Evolutionary conservation across 2,329 filamentous ascomycete genomes (phyloP).

Genomic region (Xylaria sp.): DNA sequence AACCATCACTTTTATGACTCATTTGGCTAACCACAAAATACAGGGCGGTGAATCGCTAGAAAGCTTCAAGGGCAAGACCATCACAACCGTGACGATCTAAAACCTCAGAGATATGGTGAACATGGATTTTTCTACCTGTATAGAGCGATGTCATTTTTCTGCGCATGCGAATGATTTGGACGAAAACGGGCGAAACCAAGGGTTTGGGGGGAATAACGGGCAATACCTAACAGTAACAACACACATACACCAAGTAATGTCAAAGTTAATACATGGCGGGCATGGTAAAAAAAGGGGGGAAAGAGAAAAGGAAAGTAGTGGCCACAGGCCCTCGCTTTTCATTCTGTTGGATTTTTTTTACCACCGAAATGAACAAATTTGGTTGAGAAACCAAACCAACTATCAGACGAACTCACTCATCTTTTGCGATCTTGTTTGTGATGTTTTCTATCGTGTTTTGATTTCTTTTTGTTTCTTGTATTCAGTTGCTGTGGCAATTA

Average conservation of each 20-base stretch:
- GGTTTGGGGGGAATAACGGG: neutral
- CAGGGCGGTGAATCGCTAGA: conserved; percentile 56
- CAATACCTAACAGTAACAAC: neutral
- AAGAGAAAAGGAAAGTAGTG: neutral
- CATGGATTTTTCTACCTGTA: neutral
- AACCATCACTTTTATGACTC: neutral
- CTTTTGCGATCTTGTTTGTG: too few species aligned
- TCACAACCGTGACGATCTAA: conserved; percentile 26
- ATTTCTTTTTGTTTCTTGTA: too few species aligned
- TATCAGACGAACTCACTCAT: too few species aligned
- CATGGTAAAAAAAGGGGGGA: neutral
- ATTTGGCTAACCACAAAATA: conserved; percentile 28
- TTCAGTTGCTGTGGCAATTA: too few species aligned
- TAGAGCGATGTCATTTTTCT: neutral
- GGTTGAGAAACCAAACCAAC: too few species aligned
- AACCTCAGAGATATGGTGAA: neutral
- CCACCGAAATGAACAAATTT: too few species aligned
- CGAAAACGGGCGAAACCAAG: conserved; percentile 7
- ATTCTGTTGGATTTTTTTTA: too few species aligned
- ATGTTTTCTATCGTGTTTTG: too few species aligned
- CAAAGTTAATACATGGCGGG: conserved; percentile 4
- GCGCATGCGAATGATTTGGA: conserved; percentile 12
- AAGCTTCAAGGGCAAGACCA: conserved; percentile 44
- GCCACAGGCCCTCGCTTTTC: too few species aligned
- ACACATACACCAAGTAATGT: neutral